Conservation (phyloP, 2,329 filamentous ascomycete genomes). For the Pseudocercospora fijiensis region DNA sequence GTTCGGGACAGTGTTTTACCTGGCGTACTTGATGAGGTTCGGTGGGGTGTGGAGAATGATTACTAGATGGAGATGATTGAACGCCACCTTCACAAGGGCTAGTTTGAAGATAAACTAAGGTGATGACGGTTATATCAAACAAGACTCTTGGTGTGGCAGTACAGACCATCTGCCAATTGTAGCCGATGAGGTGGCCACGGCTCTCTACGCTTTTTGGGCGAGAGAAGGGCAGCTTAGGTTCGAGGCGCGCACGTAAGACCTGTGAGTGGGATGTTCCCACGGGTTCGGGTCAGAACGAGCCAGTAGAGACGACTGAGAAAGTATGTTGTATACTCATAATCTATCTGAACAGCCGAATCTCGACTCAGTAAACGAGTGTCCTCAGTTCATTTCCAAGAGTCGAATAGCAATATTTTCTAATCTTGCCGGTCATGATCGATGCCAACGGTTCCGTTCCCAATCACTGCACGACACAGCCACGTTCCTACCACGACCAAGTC, state of each 20-base stretch:
- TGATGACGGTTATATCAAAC: too few relatives aligned
- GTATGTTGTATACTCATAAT: neutral
- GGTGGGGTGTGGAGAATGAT: conserved; percentile 25
- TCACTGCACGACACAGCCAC: neutral
- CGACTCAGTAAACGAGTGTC: neutral
- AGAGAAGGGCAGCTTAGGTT: too few relatives aligned
- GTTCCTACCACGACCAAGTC: conserved; percentile 19
- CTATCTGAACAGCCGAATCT: neutral
- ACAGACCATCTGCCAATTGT: too few relatives aligned
- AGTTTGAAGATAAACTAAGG: too few relatives aligned
- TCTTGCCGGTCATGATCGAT: neutral
- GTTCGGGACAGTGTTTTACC: conserved; percentile 41
- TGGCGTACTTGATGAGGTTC: conserved; percentile 28
- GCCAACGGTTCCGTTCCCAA: neutral
- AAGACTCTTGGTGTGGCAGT: too few relatives aligned
- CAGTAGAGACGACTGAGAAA: too few relatives aligned
- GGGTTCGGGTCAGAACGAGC: too few relatives aligned
- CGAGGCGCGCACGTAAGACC: too few relatives aligned
- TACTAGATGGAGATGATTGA: neutral
- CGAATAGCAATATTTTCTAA: neutral
- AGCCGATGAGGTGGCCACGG: too few relatives aligned
- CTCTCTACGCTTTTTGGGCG: too few relatives aligned
- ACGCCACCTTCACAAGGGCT: too few relatives aligned
- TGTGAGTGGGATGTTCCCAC: too few relatives aligned
- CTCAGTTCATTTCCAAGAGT: neutral